A percentile compares a stretch with the other conserved stretches of the same genome.
These are phyloP conservation scores for Platanthera zijinensis DNA, from an alignment of 106 monocot species.

Conservation along the genomic window DNA sequence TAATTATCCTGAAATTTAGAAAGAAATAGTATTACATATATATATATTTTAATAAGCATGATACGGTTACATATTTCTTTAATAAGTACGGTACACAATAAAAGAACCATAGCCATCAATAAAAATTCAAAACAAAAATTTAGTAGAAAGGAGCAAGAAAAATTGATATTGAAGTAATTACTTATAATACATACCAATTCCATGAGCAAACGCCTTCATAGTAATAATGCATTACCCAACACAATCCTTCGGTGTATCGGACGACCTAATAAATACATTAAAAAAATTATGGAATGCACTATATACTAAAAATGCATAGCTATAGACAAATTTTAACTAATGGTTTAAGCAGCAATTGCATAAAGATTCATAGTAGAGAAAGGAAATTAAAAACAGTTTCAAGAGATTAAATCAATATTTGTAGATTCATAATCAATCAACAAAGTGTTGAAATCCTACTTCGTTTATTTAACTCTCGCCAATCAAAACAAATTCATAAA, in stretches of 20 bases:
- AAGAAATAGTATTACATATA: no score
- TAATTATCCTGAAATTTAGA: no score
- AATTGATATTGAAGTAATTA: not conserved
- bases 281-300: not conserved
- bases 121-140: not conserved
- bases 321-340: not conserved
- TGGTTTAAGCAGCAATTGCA: not conserved
- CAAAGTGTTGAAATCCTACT: no score
- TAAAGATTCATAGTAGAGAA: not conserved
- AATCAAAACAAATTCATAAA: no score
- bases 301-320: not conserved
- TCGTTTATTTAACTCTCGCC: no score
- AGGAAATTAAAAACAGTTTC: not conserved
- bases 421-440: no score
- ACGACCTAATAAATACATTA: conserved; percentile 38
- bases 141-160: not conserved
- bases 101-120: not conserved
- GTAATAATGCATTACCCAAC: conserved; percentile 99
- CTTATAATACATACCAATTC: conserved; percentile 49
- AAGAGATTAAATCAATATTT: not conserved
- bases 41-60: no score
- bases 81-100: not conserved
- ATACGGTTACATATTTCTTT: no score
- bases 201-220: conserved; percentile 99
- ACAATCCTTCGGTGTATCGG: conserved; percentile 83